Percentiles rank a stretch among this genome's conserved stretches.
Conservation (phyloP, 2,329 filamentous ascomycete genomes). For the Cladosporium sp. region DNA sequence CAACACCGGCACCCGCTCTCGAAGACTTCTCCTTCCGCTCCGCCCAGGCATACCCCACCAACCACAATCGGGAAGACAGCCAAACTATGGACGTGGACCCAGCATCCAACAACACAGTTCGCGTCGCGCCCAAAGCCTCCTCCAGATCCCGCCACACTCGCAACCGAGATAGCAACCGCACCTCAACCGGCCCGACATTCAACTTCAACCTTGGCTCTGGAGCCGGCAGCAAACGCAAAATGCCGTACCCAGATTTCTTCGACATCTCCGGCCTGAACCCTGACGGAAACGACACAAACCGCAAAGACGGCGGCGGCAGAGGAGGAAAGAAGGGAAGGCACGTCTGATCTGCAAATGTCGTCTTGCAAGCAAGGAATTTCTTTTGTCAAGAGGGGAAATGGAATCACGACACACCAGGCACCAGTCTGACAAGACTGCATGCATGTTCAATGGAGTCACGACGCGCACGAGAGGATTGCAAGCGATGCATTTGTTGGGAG, state of each 20-base stretch:
- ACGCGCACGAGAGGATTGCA: background rate
- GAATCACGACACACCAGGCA: background rate
- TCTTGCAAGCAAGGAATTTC: background rate
- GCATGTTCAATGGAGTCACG: background rate
- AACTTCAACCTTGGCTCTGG: conserved; percentile 51
- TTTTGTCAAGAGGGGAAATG: background rate
- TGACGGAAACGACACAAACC: conserved; percentile 51
- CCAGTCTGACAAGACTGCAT: too few relatives aligned
- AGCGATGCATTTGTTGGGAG: background rate
- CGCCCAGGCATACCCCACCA: conserved; percentile 51
- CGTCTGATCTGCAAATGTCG: conserved; percentile 18
- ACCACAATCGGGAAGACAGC: conserved; percentile 46
- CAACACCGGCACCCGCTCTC: conserved; percentile 44
- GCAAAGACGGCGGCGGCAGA: conserved; percentile 21
- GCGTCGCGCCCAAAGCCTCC: conserved; percentile 6
- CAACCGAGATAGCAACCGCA: conserved; percentile 18
- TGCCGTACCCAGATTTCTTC: conserved; percentile 70
- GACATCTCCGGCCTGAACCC: conserved; percentile 57
- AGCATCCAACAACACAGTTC: conserved; percentile 12
- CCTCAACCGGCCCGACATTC: conserved; percentile 22
- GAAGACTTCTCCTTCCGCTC: conserved; percentile 67
- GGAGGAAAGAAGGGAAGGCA: conserved; percentile 31
- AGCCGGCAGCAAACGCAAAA: conserved; percentile 65
- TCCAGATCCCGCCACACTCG: conserved; percentile 26
- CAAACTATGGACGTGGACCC: conserved; percentile 51